Conservation (phyloP, 208 protist genomes). For the Vickermania spadyakhi region DNA sequence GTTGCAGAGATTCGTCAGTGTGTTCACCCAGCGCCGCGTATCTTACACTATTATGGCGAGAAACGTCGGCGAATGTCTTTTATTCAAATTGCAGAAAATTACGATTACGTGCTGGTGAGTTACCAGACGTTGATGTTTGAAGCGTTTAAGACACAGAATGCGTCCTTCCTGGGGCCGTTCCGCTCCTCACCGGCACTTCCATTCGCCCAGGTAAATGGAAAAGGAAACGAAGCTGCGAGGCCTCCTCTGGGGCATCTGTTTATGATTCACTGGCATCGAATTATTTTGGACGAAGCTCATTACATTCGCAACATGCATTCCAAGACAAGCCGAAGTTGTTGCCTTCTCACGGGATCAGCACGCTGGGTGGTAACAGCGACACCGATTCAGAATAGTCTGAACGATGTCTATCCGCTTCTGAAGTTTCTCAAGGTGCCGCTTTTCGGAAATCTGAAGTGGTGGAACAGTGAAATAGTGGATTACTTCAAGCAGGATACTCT, state of each 20-base stretch:
- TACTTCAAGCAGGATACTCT: constrained; percentile 31
- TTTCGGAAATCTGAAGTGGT: constrained; percentile 49
- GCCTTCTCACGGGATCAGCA: constrained; percentile 30
- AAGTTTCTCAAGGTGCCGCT: constrained; percentile 58
- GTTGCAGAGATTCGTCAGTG: constrained; percentile 37
- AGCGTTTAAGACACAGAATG: constrained; percentile 1
- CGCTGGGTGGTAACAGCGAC: constrained; percentile 59
- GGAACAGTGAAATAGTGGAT: constrained; percentile 51
- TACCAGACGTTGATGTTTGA: constrained; percentile 55
- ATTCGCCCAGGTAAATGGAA: neutral
- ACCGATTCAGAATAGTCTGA: constrained; percentile 56
- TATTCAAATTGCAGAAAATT: constrained; percentile 49
- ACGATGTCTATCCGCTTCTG: constrained; percentile 56
- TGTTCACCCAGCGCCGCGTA: constrained; percentile 23
- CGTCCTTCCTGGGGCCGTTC: neutral
- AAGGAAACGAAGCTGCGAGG: constrained; percentile 1
- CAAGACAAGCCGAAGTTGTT: constrained; percentile 25
- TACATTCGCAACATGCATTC: constrained; percentile 66
- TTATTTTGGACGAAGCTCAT: constrained; percentile 90
- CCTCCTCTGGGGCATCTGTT: constrained; percentile 38
- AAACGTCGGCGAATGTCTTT: constrained; percentile 21
- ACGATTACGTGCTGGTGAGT: constrained; percentile 77
- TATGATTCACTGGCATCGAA: constrained; percentile 72
- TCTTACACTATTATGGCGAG: constrained; percentile 71
- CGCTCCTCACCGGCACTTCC: neutral